Evolutionary conservation across 768 basidiomycete genomes (phyloP).

Genomic region (Leucocoprinus leucothites): DNA sequence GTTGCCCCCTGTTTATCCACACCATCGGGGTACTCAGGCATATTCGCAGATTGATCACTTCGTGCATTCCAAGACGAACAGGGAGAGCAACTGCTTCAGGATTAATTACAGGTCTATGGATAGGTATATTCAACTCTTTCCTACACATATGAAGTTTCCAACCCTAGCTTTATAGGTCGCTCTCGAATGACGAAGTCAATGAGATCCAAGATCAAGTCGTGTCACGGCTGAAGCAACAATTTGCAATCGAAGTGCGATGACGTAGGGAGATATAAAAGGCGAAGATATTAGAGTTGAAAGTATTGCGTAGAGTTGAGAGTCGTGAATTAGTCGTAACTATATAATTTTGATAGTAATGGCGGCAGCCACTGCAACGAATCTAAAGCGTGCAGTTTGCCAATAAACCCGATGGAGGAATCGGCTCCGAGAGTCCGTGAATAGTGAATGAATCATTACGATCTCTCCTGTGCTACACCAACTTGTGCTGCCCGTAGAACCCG

Average conservation of each 20-base stretch:
- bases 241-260: slow-evolving; percentile 87
- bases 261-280: slow-evolving; percentile 19
- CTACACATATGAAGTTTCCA: neutral
- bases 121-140: slow-evolving; percentile 44
- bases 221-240: slow-evolving; percentile 50
- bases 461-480: slow-evolving; percentile 90
- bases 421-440: neutral
- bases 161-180: slow-evolving; percentile 47
- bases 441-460: slow-evolving; percentile 26
- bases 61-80: slow-evolving; percentile 80
- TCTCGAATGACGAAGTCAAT: slow-evolving; percentile 90
- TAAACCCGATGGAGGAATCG: slow-evolving; percentile 1
- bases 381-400: slow-evolving; percentile 5
- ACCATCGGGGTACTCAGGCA: slow-evolving; percentile 14
- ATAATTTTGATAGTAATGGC: slow-evolving; percentile 20
- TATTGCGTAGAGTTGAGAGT: slow-evolving; percentile 28
- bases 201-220: slow-evolving; percentile 65
- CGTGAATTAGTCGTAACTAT: slow-evolving; percentile 21
- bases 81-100: slow-evolving; percentile 81
- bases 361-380: slow-evolving; percentile 1
- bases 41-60: slow-evolving; percentile 81
- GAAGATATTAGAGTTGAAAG: slow-evolving; percentile 29
- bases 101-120: slow-evolving; percentile 98
- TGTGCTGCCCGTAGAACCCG: slow-evolving; percentile 91
- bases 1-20: slow-evolving; percentile 1